Evolutionary conservation across 176 grass and related monocot species (phyloP).

Genomic region (Tuctoria greenei): DNA sequence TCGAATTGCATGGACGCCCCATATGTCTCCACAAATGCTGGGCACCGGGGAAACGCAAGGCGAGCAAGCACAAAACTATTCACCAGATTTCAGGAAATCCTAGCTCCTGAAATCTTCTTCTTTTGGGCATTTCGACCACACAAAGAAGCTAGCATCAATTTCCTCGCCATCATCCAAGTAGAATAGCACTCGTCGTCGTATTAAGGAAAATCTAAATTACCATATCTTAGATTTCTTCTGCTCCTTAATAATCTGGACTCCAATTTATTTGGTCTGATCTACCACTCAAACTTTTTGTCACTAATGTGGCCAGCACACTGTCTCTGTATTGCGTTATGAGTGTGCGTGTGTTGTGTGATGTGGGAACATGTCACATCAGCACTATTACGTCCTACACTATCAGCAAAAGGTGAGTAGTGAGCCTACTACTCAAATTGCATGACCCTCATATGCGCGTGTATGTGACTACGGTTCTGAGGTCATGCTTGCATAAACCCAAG

Average conservation of each 20-base stretch:
- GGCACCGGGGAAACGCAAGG: constrained; percentile 24
- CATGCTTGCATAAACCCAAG: constrained; percentile 45
- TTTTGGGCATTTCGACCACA: constrained; percentile 20
- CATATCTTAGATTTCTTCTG: constrained; percentile 49
- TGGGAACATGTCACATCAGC: constrained; percentile 48
- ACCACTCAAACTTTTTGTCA: constrained; percentile 48
- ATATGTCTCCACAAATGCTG: constrained; percentile 57
- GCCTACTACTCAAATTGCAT: constrained; percentile 44
- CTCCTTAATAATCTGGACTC: constrained; percentile 47
- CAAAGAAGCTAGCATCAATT: not conserved
- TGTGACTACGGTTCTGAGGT: constrained; percentile 27
- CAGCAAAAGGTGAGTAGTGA: constrained; percentile 35
- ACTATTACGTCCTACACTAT: constrained; percentile 26
- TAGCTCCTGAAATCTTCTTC: constrained; percentile 17
- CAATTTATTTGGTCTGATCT: constrained; percentile 34
- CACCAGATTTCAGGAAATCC: constrained; percentile 18
- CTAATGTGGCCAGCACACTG: constrained; percentile 55
- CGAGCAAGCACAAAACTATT: constrained; percentile 37
- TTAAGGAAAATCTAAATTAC: constrained; percentile 32
- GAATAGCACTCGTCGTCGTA: not conserved
- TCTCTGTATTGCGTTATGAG: constrained; percentile 50
- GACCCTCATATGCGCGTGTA: not conserved
- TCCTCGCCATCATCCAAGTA: constrained; percentile 9
- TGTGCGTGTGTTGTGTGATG: constrained; percentile 28
- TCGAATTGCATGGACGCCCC: constrained; percentile 65